Evolutionary conservation across 768 basidiomycete genomes (phyloP), one percentile per base, ranked within the genome.

Genomic region (Hygrophoropsis aurantiaca): DNA sequence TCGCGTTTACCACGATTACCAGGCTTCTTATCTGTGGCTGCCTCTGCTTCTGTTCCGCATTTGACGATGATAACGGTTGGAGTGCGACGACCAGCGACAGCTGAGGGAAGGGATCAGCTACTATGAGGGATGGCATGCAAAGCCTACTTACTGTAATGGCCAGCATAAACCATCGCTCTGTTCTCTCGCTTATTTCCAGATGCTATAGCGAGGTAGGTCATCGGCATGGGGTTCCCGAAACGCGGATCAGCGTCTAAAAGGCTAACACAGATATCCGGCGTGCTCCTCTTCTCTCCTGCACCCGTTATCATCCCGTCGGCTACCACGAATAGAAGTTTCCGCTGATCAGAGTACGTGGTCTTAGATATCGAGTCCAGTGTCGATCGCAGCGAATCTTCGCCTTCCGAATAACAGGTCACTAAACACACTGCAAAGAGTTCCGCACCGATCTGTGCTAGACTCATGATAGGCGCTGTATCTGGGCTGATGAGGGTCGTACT

Each of bases 221-320:
- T 95, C 4, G 95, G 92, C 37, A 82, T 82, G 2, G 97, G 97
- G 58, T 97, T 93, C 20, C 95, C 97, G 59, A 98, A 99, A 11
- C 97, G 79, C 20, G 90, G 87, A 66, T 99, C 97, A 3, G 90
- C 89, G 56, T 98, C 94, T 40, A 99, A 66, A 46, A 99, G 64
- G 33, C 84, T 77, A 34, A 98, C 94, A 60, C 95, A 98, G 38
- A 93, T 94, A 65, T 99, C 97, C 6, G 97, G 97, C 6, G 97
- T 99, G 52, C 91, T 94, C 58, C 74, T 76, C 71, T 94, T 95
- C 75, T 98, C 97, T 27, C 97, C 97, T 4, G 87, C 87, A 26
- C 97, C 97, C 1, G 95, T 98, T 54, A 99, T 94, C 92, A 99
- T 97, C 1, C 97, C 97, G 65, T 99, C 97, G 39, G 94, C 94